Base-by-base conservation (phyloP, 2,329 filamentous ascomycete genomes). In the Arthrobotrys sphaeroides region DNA sequence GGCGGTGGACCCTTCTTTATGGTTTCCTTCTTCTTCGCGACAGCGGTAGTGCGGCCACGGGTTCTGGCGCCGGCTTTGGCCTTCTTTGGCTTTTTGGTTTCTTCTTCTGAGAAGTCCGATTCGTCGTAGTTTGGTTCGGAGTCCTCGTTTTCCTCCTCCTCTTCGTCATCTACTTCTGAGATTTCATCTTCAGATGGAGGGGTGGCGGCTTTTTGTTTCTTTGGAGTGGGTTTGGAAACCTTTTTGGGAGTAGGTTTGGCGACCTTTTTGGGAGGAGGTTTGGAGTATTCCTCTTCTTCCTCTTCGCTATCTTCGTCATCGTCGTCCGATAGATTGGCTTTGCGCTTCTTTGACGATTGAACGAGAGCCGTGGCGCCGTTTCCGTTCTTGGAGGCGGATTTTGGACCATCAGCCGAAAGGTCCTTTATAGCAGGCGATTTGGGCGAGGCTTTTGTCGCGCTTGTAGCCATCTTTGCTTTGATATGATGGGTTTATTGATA, bases 321-420 rank as follows among this genome's bases (percentile, higher is more conserved):
- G 10, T 80, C 79, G 3, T 74, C 79, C n/a, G 78, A 79, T 6
- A 78, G 55, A 31, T 76, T 73, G 26, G 79, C 70, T 22, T 68
- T 74, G 57, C 70, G 70, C 38, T 74, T 74, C 38, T 68, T 74
- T 40, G 70, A 74, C 20, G 45, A 40, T 16, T 20, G 5, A n/a
- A n/a, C n/a, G 42, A 36, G 18, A 20, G 31, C 16, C 5, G 61
- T 22, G 47, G 31, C 45, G 43, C 64, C 55, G 55, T 74, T 64
- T 20, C 47, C 38, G 38, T 62, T 70, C 22, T 45, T 59, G 28
- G 47, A 40, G 18, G 40, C n/a, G 12, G 5, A 22, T 49, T 64
- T 64, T 20, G 43, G 26, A 26, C n/a, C 5, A 10, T 13, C 33
- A 65, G 24, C n/a, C n/a, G n/a, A 20, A 18, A 53, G 24, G 36